Evolutionary conservation across 805 yeast genomes (phyloP).

Genomic region (Grigorovia yakushimaensis): DNA sequence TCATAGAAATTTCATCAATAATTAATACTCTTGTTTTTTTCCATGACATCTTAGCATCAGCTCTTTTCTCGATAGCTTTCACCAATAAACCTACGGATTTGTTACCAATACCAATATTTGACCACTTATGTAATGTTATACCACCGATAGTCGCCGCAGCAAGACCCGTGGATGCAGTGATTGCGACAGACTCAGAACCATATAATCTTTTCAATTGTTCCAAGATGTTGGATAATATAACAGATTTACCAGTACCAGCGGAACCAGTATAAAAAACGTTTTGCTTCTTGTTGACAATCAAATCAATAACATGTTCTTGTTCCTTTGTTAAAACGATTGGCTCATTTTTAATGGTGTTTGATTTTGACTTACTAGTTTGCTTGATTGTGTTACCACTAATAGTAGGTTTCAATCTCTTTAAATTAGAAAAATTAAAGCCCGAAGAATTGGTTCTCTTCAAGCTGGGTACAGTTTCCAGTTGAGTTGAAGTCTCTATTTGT

Average conservation of each 20-base stretch:
- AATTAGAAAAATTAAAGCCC: constrained; percentile 11
- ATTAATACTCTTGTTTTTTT: constrained; percentile 55
- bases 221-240: constrained; percentile 56
- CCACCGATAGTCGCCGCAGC: constrained; percentile 96
- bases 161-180: constrained; percentile 92
- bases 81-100: constrained; percentile 38
- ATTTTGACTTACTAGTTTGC: background rate
- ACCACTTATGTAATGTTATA: constrained; percentile 71
- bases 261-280: constrained; percentile 72
- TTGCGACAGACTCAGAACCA: constrained; percentile 49
- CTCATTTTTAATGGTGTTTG: background rate
- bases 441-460: constrained; percentile 11
- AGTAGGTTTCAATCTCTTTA: constrained; percentile 15
- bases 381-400: background rate
- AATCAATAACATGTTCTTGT: constrained; percentile 42
- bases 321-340: constrained; percentile 31
- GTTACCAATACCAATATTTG: constrained; percentile 76
- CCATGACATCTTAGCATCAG: constrained; percentile 40
- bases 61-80: constrained; percentile 11
- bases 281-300: constrained; percentile 39
- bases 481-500: background rate
- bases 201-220: constrained; percentile 36
- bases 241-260: constrained; percentile 85
- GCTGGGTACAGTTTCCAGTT: constrained; percentile 1
- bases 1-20: constrained; percentile 92